Conservation (phyloP, 1,284 basidiomycete species). For the Puccinia horiana region DNA sequence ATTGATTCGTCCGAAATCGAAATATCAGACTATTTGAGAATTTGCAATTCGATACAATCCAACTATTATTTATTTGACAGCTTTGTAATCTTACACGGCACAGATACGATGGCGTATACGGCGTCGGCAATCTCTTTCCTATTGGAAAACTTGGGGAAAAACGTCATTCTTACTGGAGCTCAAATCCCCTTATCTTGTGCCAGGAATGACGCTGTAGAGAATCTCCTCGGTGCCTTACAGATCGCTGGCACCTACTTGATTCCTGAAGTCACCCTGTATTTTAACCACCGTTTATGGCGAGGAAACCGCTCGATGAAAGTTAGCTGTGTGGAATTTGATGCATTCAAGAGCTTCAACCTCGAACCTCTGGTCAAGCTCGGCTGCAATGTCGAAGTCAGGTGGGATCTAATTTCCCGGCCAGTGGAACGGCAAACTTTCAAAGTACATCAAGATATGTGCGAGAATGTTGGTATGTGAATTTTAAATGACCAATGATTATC, state of each 20-base stretch:
- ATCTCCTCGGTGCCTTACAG: slow-evolving; percentile 79
- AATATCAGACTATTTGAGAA: slow-evolving; percentile 79
- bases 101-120: slow-evolving; percentile 89
- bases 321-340: slow-evolving; percentile 80
- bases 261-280: slow-evolving; percentile 76
- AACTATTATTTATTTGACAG: slow-evolving; percentile 82
- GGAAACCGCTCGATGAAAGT: slow-evolving; percentile 77
- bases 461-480: slow-evolving; percentile 68
- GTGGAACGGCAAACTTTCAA: slow-evolving; percentile 68
- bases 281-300: slow-evolving; percentile 81
- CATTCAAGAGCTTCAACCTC: slow-evolving; percentile 84
- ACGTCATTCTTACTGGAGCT: slow-evolving; percentile 79
- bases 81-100: slow-evolving; percentile 86
- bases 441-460: slow-evolving; percentile 68
- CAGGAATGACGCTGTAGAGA: slow-evolving; percentile 85
- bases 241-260: slow-evolving; percentile 87
- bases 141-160: slow-evolving; percentile 83
- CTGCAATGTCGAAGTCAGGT: slow-evolving; percentile 69
- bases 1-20: slow-evolving; percentile 85
- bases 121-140: slow-evolving; percentile 84
- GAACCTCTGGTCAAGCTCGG: slow-evolving; percentile 84
- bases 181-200: slow-evolving; percentile 87
- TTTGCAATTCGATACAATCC: slow-evolving; percentile 84
- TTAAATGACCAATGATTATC: neutral
- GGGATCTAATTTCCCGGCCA: slow-evolving; percentile 52